A percentile compares a stretch with the other conserved stretches of the same genome.
Conservation (phyloP, 441 rosid species). For the Pelargonium myrrhifolium region DNA sequence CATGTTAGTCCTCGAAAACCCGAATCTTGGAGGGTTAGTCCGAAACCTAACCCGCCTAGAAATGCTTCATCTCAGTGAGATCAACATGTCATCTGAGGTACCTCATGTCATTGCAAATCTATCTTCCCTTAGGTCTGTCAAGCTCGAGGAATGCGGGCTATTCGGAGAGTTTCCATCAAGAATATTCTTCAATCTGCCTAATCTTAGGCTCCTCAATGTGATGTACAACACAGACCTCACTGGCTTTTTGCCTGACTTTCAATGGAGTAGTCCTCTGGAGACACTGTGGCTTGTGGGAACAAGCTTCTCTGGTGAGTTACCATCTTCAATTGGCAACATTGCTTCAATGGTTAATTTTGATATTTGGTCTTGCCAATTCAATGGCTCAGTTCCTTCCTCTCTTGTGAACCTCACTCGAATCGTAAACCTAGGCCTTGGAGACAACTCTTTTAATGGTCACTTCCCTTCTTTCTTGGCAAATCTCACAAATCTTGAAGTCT, state of each 20-base stretch:
- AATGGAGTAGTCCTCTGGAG: conserved; percentile 18
- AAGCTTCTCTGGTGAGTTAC: conserved; percentile 14
- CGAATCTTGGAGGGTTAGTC: not conserved
- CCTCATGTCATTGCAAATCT: conserved; percentile 7
- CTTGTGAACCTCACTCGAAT: conserved; percentile 7
- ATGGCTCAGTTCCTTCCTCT: conserved; percentile 8
- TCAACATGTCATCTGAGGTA: conserved; percentile 7
- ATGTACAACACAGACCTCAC: not conserved
- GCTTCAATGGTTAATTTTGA: not conserved
- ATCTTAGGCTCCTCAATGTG: conserved; percentile 11
- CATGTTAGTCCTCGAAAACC: not conserved
- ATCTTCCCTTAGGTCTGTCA: conserved; percentile 13
- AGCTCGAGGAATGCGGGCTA: not conserved
- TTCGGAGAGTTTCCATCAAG: conserved; percentile 20
- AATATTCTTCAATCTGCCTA: conserved; percentile 17
- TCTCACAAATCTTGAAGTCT: not conserved
- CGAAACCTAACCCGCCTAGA: conserved; percentile 4
- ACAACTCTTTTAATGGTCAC: not conserved
- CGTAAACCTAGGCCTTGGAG: not conserved
- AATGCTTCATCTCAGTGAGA: conserved; percentile 8
- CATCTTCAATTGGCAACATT: not conserved
- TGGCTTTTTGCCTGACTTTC: conserved; percentile 15
- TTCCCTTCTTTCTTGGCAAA: conserved; percentile 1
- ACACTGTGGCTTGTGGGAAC: conserved; percentile 11
- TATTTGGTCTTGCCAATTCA: conserved; percentile 5